phyloP scores from a whole-genome alignment of 345 rosid species.

The Trapa bicornis region DNA sequence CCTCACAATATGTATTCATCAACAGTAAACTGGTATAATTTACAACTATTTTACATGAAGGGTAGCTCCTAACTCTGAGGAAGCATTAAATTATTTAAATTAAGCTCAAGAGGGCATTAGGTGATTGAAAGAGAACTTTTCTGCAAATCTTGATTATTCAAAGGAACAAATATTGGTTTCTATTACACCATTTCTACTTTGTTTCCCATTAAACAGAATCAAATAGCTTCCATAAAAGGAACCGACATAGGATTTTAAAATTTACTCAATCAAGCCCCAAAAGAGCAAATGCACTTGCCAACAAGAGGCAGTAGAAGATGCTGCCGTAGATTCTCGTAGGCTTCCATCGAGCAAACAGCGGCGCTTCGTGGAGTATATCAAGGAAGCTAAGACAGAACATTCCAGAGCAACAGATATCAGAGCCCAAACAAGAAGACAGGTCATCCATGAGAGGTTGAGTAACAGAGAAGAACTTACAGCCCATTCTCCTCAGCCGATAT shows the following conservation, averaged over 20 bases:
- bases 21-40: neutral
- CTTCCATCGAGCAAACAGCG: slow-evolving; percentile 84
- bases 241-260: neutral
- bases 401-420: neutral
- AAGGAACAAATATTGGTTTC: neutral
- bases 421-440: neutral
- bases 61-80: neutral
- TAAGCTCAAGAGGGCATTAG: neutral
- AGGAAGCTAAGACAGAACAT: slow-evolving; percentile 42
- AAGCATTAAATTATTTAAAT: neutral
- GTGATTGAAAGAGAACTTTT: neutral
- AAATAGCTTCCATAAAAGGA: neutral
- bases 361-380: slow-evolving; percentile 89
- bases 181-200: neutral
- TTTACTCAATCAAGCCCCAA: neutral
- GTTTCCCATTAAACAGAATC: neutral
- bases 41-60: neutral
- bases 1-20: neutral
- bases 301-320: slow-evolving; percentile 44
- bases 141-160: neutral
- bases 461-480: slow-evolving; percentile 25
- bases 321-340: slow-evolving; percentile 66
- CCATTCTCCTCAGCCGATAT: slow-evolving; percentile 45
- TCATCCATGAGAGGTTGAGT: neutral
- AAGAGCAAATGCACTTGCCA: slow-evolving; percentile 39